phyloP scores from a whole-genome alignment of 2,329 filamentous ascomycete species.

The Penicillium sp. region DNA sequence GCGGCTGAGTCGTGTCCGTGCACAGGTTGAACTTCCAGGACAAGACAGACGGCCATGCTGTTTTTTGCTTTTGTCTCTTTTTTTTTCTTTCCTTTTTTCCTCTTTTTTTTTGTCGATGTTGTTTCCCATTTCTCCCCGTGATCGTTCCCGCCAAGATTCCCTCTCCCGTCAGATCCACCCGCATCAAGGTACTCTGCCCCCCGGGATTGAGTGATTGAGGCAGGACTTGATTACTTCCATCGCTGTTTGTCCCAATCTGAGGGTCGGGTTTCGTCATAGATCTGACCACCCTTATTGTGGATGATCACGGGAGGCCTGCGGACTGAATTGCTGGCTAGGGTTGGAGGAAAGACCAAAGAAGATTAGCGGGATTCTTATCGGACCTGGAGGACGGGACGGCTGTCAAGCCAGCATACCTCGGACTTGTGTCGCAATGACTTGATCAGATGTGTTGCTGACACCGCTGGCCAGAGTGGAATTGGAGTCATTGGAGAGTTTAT shows the following conservation, averaged over 20 bases:
- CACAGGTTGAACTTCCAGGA: too few species aligned
- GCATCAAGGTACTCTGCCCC: neutral
- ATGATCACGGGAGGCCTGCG: constrained; percentile 31
- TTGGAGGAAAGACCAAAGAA: too few species aligned
- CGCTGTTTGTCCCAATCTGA: constrained; percentile 36
- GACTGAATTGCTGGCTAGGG: constrained; percentile 22
- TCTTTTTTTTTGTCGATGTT: neutral
- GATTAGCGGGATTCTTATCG: too few species aligned
- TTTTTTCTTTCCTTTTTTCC: neutral
- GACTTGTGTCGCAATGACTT: constrained; percentile 25
- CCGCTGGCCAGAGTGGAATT: constrained; percentile 31
- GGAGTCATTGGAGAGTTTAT: constrained; percentile 32
- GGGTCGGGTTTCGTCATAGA: constrained; percentile 33
- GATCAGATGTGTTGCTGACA: constrained; percentile 24
- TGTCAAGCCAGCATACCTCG: constrained; percentile 23
- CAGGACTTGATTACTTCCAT: constrained; percentile 27
- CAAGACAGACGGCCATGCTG: too few species aligned
- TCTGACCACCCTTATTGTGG: constrained; percentile 33
- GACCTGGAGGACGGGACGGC: neutral
- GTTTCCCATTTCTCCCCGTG: neutral
- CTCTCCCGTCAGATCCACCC: too few species aligned
- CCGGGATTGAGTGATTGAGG: neutral
- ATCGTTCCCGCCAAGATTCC: too few species aligned
- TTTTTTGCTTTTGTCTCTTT: neutral
- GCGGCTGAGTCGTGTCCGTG: neutral